A percentile compares a stretch with the other conserved stretches of the same genome.
phyloP scores from a whole-genome alignment of 2,329 filamentous ascomycete species.

The Penicillium corylophilum region DNA sequence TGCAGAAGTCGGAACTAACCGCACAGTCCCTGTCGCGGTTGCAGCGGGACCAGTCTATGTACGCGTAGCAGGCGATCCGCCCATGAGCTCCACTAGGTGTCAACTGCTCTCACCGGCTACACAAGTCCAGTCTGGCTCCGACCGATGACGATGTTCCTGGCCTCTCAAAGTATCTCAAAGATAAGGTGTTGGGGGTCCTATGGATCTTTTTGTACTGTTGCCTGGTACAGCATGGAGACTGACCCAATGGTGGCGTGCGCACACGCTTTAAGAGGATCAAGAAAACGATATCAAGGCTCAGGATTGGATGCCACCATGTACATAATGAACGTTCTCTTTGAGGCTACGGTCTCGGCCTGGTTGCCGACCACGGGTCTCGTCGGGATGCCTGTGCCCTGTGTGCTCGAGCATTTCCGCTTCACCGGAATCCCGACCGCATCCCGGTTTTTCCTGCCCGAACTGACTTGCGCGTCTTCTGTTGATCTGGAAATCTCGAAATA shows the following conservation, averaged over 20 bases:
- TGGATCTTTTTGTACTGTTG: conserved; percentile 1
- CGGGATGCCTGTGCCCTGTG: conserved; percentile 17
- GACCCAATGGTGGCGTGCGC: neutral
- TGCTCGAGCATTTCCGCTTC: conserved; percentile 21
- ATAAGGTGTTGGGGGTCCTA: conserved; percentile 9
- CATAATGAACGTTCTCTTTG: neutral
- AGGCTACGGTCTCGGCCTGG: conserved; percentile 13
- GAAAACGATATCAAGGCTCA: neutral
- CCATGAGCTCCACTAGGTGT: conserved; percentile 12
- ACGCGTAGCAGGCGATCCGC: conserved; percentile 7
- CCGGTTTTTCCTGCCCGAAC: conserved; percentile 18
- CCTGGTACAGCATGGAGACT: neutral
- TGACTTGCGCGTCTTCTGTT: conserved; percentile 15
- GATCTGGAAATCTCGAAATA: conserved; percentile 3
- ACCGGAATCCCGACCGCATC: conserved; percentile 23
- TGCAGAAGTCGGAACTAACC: conserved; percentile 3
- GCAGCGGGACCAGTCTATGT: conserved; percentile 7
- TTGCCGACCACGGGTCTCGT: conserved; percentile 14
- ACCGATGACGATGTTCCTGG: neutral
- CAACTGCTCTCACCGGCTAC: conserved; percentile 19
- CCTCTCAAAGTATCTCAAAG: neutral
- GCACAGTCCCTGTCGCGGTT: conserved; percentile 2
- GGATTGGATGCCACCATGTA: neutral
- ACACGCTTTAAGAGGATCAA: neutral
- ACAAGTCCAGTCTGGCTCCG: neutral